These are phyloP conservation scores for Penicillium manginii DNA, from an alignment of 495 filamentous ascomycete genomes.

Conservation along the genomic window DNA sequence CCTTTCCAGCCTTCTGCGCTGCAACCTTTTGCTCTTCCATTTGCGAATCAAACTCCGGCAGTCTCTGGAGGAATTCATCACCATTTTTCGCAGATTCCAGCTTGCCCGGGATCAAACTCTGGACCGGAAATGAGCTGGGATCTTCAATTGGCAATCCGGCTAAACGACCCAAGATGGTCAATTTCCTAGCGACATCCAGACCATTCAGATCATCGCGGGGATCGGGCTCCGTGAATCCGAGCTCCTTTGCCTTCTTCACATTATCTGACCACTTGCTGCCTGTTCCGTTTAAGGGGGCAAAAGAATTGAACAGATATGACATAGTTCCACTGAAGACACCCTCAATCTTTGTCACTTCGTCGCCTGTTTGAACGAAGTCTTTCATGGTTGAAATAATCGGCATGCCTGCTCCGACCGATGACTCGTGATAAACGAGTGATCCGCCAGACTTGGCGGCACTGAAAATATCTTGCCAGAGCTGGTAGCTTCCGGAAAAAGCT, in stretches of 20 bases:
- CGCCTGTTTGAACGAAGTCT: conserved; percentile 7
- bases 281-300: neutral
- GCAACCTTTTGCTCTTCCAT: conserved; percentile 7
- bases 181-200: neutral
- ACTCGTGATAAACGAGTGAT: conserved; percentile 7
- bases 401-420: conserved; percentile 10
- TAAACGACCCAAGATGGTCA: conserved; percentile 6
- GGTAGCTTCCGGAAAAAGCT: conserved; percentile 9
- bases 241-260: conserved; percentile 6
- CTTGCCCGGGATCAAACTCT: conserved; percentile 4
- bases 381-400: conserved; percentile 7
- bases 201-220: conserved; percentile 2
- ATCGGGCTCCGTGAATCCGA: conserved; percentile 3
- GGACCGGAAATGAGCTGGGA: conserved; percentile 2
- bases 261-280: conserved; percentile 8
- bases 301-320: conserved; percentile 10
- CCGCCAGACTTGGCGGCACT: conserved; percentile 2
- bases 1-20: conserved; percentile 5
- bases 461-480: conserved; percentile 12
- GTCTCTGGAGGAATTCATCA: neutral
- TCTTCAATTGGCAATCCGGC: conserved; percentile 5
- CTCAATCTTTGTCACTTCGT: conserved; percentile 12
- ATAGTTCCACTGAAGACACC: conserved; percentile 11
- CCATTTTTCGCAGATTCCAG: neutral
- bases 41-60: conserved; percentile 3